Percentiles rank a stretch among this genome's conserved stretches.
phyloP scores from a whole-genome alignment of 208 protist species.

The Balamuthia mandrillaris region DNA sequence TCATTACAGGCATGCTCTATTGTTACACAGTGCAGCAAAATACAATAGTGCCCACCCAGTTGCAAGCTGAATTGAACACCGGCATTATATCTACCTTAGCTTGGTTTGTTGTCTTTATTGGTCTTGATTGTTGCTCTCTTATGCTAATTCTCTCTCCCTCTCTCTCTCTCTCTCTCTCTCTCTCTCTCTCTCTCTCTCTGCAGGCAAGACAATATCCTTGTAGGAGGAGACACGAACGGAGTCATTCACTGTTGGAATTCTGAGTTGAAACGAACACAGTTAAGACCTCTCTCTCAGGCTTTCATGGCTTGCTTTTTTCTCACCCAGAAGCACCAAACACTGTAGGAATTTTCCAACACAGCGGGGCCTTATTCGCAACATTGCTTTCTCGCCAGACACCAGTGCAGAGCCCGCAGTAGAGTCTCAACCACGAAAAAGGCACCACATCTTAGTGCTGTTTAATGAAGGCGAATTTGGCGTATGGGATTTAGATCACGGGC shows the following conservation, averaged over 20 bases:
- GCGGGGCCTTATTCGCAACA: no score
- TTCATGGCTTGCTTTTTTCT: no score
- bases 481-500: constrained; percentile 25
- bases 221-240: no score
- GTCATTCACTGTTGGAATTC: no score
- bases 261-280: no score
- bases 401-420: no score
- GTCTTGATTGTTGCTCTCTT: not conserved
- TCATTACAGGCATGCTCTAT: not conserved
- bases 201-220: not conserved
- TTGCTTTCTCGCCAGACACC: no score
- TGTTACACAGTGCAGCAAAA: not conserved
- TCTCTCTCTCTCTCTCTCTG: not conserved
- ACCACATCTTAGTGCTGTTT: constrained; percentile 12
- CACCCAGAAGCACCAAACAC: no score
- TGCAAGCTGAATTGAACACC: constrained; percentile 2
- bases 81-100: constrained; percentile 15
- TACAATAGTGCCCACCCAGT: not conserved
- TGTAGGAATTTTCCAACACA: no score
- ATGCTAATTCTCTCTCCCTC: not conserved
- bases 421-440: no score
- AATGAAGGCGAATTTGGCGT: constrained; percentile 31
- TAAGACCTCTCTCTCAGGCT: no score
- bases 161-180: not conserved
- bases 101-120: not conserved